phyloP scores from a whole-genome alignment of 2,329 filamentous ascomycete genomes.

The Diaporthe sp. region DNA sequence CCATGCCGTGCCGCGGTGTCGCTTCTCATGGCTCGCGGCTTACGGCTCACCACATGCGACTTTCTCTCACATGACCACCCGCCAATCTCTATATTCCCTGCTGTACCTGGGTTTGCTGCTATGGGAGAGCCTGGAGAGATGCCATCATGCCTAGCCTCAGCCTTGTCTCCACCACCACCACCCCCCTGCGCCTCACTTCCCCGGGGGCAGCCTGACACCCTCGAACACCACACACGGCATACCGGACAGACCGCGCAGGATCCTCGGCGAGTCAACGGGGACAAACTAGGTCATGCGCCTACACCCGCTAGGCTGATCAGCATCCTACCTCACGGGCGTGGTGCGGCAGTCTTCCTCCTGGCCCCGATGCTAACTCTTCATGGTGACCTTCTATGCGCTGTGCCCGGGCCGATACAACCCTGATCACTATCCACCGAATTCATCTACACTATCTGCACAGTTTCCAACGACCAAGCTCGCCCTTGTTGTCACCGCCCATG shows the following conservation, averaged over 20 bases:
- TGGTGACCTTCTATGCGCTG: background rate
- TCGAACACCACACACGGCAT: background rate
- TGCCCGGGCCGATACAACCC: conserved; percentile 15
- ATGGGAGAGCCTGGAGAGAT: background rate
- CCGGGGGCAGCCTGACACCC: background rate
- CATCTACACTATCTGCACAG: background rate
- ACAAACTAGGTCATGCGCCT: background rate
- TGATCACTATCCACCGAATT: background rate
- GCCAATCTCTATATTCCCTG: background rate
- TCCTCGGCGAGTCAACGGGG: background rate
- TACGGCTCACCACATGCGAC: conserved; percentile 11
- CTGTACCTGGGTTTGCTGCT: background rate
- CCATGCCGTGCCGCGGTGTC: conserved; percentile 1
- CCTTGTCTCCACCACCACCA: background rate
- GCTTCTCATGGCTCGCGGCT: background rate
- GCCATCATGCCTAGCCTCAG: conserved; percentile 3
- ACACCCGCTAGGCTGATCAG: background rate
- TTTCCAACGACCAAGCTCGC: background rate
- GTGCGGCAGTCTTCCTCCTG: background rate
- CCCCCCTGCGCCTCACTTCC: background rate
- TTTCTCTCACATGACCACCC: conserved; percentile 20
- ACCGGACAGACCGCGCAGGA: background rate
- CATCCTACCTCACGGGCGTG: background rate
- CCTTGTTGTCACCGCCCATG: background rate
- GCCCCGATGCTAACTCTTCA: conserved; percentile 18